These are phyloP conservation scores for Ampelomyces quisqualis DNA, from an alignment of 2,329 filamentous ascomycete genomes.

Conservation along the genomic window DNA sequence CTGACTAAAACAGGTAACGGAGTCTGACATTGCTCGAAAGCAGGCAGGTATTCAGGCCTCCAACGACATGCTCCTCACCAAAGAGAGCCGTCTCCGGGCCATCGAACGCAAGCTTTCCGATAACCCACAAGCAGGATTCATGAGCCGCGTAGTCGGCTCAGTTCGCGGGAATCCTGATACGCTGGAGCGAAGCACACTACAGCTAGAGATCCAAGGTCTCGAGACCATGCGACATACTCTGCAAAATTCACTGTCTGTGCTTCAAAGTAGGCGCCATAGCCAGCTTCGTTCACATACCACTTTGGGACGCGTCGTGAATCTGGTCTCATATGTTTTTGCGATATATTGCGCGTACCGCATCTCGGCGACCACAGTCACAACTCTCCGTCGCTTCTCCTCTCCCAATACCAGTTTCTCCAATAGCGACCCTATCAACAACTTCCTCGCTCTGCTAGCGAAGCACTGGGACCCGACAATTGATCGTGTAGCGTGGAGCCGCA, in stretches of 20 bases:
- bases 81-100: slow-evolving; percentile 69
- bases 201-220: slow-evolving; percentile 75
- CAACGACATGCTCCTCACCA: slow-evolving; percentile 74
- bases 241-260: slow-evolving; percentile 61
- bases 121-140: slow-evolving; percentile 57
- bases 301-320: slow-evolving; percentile 63
- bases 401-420: slow-evolving; percentile 60
- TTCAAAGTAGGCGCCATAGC: slow-evolving; percentile 63
- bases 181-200: slow-evolving; percentile 56
- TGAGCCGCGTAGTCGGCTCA: slow-evolving; percentile 72
- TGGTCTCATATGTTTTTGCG: slow-evolving; percentile 69
- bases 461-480: slow-evolving; percentile 84
- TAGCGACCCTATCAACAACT: slow-evolving; percentile 79
- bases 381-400: slow-evolving; percentile 60
- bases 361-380: slow-evolving; percentile 67
- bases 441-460: slow-evolving; percentile 75
- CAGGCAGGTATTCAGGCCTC: slow-evolving; percentile 76
- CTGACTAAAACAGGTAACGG: slow-evolving; percentile 55
- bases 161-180: slow-evolving; percentile 64
- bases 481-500: slow-evolving; percentile 78
- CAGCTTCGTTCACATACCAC: slow-evolving; percentile 68
- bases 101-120: slow-evolving; percentile 65
- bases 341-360: slow-evolving; percentile 85
- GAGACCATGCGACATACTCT: slow-evolving; percentile 77
- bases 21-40: slow-evolving; percentile 73